Conservation (phyloP, 2,329 filamentous ascomycete species). For the Cladophialophora psammophila region DNA sequence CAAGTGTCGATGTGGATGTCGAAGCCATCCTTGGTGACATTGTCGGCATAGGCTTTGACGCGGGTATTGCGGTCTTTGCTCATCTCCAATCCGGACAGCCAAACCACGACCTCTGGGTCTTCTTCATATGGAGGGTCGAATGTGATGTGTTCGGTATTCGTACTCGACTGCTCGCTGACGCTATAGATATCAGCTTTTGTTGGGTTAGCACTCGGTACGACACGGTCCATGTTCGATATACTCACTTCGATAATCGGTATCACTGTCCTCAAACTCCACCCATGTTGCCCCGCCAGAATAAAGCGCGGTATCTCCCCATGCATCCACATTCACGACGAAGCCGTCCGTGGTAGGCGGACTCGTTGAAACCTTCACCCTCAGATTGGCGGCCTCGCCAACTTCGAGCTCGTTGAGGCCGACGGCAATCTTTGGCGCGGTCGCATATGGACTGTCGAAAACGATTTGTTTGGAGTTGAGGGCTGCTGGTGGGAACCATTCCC, state of each 20-base stretch:
- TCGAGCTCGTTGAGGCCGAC: not conserved
- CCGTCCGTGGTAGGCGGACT: not conserved
- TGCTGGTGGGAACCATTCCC: no score
- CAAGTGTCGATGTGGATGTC: not conserved
- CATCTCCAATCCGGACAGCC: not conserved
- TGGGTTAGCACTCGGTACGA: no score
- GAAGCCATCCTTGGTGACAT: not conserved
- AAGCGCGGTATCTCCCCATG: not conserved
- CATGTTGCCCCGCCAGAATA: not conserved
- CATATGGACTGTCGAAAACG: not conserved
- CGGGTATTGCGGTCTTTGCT: not conserved
- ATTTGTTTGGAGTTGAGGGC: not conserved
- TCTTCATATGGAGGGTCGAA: not conserved
- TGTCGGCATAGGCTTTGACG: not conserved
- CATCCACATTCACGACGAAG: not conserved
- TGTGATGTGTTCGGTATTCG: no score
- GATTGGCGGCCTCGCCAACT: not conserved
- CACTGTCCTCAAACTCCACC: not conserved
- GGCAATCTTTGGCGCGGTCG: not conserved
- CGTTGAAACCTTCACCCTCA: not conserved
- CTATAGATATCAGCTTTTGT: no score
- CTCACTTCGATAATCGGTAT: not conserved
- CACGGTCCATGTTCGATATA: no score
- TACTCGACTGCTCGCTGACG: no score
- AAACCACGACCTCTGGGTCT: not conserved